Conservation (phyloP, 2,329 filamentous ascomycete genomes). For the Cladosporium halotolerans region DNA sequence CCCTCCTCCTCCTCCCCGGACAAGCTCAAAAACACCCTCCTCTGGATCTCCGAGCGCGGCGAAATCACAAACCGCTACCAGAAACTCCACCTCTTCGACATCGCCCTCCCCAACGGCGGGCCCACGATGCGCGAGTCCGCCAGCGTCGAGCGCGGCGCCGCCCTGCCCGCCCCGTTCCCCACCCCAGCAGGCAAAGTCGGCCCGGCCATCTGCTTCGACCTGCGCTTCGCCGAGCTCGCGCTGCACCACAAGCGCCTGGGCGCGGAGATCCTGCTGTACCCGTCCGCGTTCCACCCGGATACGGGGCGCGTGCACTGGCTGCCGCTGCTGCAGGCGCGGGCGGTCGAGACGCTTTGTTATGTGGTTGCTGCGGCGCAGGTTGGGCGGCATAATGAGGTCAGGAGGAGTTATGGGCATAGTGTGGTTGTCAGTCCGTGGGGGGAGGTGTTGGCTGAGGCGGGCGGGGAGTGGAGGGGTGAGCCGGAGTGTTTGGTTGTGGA, state of each 20-base stretch:
- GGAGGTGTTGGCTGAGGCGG: slow-evolving; percentile 59
- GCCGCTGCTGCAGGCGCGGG: slow-evolving; percentile 66
- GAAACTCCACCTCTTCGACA: slow-evolving; percentile 86
- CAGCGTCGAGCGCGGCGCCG: slow-evolving; percentile 61
- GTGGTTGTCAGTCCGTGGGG: slow-evolving; percentile 88
- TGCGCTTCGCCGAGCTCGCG: slow-evolving; percentile 73
- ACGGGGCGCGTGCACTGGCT: slow-evolving; percentile 87
- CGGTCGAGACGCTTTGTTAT: slow-evolving; percentile 84
- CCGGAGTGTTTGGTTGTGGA: slow-evolving; percentile 38
- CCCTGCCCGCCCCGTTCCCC: slow-evolving; percentile 63
- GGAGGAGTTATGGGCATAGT: slow-evolving; percentile 78
- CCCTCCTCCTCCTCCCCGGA: slow-evolving; percentile 46
- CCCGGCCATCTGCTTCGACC: slow-evolving; percentile 81
- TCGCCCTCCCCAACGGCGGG: slow-evolving; percentile 46
- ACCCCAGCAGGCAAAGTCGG: slow-evolving; percentile 70
- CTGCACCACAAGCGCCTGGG: slow-evolving; percentile 58
- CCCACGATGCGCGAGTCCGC: slow-evolving; percentile 57
- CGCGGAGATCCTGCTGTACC: slow-evolving; percentile 76
- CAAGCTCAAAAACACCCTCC: slow-evolving; percentile 56
- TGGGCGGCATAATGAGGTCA: slow-evolving; percentile 66
- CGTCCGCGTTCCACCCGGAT: slow-evolving; percentile 81
- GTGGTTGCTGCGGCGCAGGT: slow-evolving; percentile 79
- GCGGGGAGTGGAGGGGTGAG: slow-evolving; percentile 40
- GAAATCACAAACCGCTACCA: slow-evolving; percentile 63
- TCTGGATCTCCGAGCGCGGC: slow-evolving; percentile 61